Conservation (phyloP, 2,329 filamentous ascomycete genomes). For the Torrubiellomyces zombiae region DNA sequence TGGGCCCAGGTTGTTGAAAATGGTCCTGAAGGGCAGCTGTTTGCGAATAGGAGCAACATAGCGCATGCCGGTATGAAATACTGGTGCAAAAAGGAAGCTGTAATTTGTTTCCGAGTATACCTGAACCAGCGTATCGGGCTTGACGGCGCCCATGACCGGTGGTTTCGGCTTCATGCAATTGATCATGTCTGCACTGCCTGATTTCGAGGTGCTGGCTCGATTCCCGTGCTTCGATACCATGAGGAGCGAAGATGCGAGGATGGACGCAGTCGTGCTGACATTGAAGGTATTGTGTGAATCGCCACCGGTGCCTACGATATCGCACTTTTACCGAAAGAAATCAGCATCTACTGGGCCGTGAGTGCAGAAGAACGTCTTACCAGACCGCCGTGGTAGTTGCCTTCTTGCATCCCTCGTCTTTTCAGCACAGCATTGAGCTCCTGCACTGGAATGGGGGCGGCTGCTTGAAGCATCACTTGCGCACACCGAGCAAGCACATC, state of each 20-base stretch:
- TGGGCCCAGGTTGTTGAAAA: constrained; percentile 93
- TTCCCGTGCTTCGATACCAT: constrained; percentile 93
- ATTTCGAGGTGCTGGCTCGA: constrained; percentile 85
- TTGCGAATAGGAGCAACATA: constrained; percentile 73
- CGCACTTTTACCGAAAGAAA: too few relatives aligned
- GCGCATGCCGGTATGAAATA: constrained; percentile 91
- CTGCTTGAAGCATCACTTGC: constrained; percentile 65
- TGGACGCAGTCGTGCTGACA: constrained; percentile 87
- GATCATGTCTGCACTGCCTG: constrained; percentile 84
- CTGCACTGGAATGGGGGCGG: constrained; percentile 50
- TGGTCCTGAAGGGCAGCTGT: constrained; percentile 83
- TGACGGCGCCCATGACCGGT: constrained; percentile 59
- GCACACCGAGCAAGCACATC: constrained; percentile 81
- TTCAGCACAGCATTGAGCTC: constrained; percentile 45
- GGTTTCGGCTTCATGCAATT: constrained; percentile 54
- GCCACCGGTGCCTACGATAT: constrained; percentile 94
- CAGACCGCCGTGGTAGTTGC: constrained; percentile 65
- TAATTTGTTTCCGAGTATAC: constrained; percentile 78
- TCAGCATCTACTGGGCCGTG: too few relatives aligned
- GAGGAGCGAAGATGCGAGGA: constrained; percentile 72
- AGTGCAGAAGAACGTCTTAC: constrained; percentile 45
- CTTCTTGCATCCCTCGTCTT: constrained; percentile 45
- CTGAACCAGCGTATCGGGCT: constrained; percentile 48
- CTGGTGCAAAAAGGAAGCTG: constrained; percentile 85
- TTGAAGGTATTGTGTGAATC: constrained; percentile 98